Evolutionary conservation across 2,329 filamentous ascomycete genomes (phyloP), one percentile per base, ranked within the genome.

Genomic region (Alternaria arbusti): DNA sequence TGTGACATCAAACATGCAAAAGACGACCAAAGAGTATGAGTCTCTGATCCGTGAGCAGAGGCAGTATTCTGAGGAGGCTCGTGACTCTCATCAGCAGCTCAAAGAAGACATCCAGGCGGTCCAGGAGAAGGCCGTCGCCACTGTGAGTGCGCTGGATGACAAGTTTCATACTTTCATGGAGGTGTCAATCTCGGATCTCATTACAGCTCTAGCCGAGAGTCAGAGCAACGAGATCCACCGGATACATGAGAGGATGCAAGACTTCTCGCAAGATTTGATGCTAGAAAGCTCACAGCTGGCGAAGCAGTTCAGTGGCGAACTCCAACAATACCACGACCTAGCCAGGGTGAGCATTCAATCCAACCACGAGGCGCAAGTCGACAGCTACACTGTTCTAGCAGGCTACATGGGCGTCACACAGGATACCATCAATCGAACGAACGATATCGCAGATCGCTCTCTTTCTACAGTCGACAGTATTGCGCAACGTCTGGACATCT

Each of bases 11-110:
- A 65, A 62, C 9, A 66, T 79, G 22, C 64, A 69, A 8, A 63
- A 69, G 5, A 70, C 70, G 1, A 66, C 68, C 2, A 65, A 74
- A 15, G 70, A 76, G 32, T 72, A 74, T n/a, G 66, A 73, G 23
- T 57, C 65, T 8, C 58, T 73, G 22, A 54, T 76, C 25, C 62
- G 57, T 1, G 69, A 77, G 17, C 74, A 77, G 49, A 68, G 63
- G 25, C 59, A 63, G 8, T 77, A 74, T 23, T 63, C 67, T 4
- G 67, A 75, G 22, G 61, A 73, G 36, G 61, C 70, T 3, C 69
- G 66, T 8, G 51, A 65, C 11, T 68, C 73, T 12, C 74, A 78
- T 25, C 49, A 60, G 8, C 60, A 66, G 22, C 62, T 72, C 40
- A 63, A 62, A 47, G 45, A 66, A 22, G 68, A 73, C 6, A 59